phyloP scores from a whole-genome alignment of 768 basidiomycete species.

The Tulasnella calospora region DNA sequence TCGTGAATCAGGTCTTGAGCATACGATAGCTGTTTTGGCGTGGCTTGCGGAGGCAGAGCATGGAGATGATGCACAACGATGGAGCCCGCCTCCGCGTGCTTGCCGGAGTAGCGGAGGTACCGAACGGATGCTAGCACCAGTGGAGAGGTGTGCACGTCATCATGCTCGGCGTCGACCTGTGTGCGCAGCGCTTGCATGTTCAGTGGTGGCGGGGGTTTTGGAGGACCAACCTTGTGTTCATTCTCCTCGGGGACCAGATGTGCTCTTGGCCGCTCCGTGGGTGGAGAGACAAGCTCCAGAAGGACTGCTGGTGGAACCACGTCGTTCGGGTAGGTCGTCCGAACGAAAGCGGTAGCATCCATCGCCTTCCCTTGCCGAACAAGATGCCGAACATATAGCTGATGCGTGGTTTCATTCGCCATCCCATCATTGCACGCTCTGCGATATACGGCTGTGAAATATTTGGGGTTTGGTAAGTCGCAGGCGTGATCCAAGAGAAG shows the following conservation, averaged over 20 bases:
- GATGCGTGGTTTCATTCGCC: background rate
- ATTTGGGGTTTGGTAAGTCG: background rate
- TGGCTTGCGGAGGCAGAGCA: background rate
- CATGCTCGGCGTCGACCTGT: background rate
- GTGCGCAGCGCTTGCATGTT: background rate
- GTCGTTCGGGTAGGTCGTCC: background rate
- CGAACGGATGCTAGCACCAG: background rate
- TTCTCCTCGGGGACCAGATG: background rate
- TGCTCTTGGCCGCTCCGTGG: background rate
- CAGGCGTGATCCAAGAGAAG: slow-evolving; percentile 21
- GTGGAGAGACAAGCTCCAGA: slow-evolving; percentile 10
- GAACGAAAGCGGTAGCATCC: background rate
- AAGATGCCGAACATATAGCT: slow-evolving; percentile 15
- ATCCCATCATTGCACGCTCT: background rate
- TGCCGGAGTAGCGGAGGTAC: slow-evolving; percentile 13
- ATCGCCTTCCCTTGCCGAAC: slow-evolving; percentile 1
- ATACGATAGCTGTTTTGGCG: background rate
- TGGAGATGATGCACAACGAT: background rate
- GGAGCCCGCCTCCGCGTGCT: background rate
- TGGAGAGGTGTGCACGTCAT: background rate
- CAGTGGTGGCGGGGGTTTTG: background rate
- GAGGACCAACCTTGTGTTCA: background rate
- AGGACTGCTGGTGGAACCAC: background rate
- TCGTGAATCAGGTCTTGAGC: slow-evolving; percentile 12
- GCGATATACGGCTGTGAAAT: background rate